phyloP scores from a whole-genome alignment of 495 filamentous ascomycete species.

The Hypoxylon lienhwacheense region DNA sequence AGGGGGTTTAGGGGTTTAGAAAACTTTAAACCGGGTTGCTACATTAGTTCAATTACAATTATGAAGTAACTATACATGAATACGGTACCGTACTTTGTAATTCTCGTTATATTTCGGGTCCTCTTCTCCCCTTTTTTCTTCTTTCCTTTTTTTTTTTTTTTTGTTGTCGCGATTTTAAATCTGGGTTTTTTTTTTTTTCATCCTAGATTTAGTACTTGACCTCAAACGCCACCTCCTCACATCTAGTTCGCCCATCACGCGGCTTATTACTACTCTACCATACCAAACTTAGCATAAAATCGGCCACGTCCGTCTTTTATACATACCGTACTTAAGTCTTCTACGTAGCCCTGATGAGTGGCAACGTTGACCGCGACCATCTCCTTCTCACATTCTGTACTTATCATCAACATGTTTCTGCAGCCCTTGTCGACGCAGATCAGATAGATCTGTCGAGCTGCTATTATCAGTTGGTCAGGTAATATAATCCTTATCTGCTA shows the following conservation, averaged over 20 bases:
- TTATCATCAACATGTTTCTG: constrained; percentile 21
- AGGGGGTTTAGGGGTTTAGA: not conserved
- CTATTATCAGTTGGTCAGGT: not conserved
- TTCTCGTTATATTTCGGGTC: too few relatives aligned
- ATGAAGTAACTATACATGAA: too few relatives aligned
- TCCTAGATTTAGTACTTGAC: constrained; percentile 12
- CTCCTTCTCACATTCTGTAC: constrained; percentile 6
- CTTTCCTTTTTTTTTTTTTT: not conserved
- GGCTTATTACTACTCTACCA: constrained; percentile 6
- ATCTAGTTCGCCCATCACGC: constrained; percentile 16
- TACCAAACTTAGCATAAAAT: not conserved
- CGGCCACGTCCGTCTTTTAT: constrained; percentile 3
- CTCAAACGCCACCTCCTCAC: constrained; percentile 12
- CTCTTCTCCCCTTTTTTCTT: too few relatives aligned
- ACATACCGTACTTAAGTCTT: too few relatives aligned
- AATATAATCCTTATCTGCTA: constrained; percentile 5
- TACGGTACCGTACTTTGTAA: too few relatives aligned
- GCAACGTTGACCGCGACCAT: constrained; percentile 18
- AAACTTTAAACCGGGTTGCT: constrained; percentile 22
- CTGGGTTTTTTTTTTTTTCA: constrained; percentile 9
- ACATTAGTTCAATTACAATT: too few relatives aligned
- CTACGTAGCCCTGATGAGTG: constrained; percentile 12
- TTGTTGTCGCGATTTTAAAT: constrained; percentile 1
- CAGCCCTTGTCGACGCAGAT: constrained; percentile 12
- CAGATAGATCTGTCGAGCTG: constrained; percentile 22